Conservation (phyloP, 2,329 filamentous ascomycete species). For the Aspergillus cejpii region DNA sequence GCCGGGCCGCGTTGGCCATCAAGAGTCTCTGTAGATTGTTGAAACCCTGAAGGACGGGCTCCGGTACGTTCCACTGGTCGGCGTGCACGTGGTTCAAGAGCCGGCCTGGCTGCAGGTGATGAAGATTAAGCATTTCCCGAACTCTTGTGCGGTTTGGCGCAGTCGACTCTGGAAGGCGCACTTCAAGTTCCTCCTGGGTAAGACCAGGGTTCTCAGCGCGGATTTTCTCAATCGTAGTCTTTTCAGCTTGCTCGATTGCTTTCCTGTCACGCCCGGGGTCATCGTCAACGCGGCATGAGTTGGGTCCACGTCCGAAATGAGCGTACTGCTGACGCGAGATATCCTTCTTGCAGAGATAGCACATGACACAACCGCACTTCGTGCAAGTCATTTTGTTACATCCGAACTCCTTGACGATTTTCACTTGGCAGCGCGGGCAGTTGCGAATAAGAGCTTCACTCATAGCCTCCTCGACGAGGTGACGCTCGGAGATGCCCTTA, state of each 20-base stretch:
- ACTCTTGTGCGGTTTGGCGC: background rate
- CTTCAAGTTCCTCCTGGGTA: constrained; percentile 15
- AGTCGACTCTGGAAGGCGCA: constrained; percentile 6
- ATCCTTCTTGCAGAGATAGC: constrained; percentile 57
- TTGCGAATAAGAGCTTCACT: constrained; percentile 67
- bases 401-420: constrained; percentile 69
- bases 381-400: constrained; percentile 80
- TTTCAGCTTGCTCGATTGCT: constrained; percentile 27
- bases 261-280: constrained; percentile 13
- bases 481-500: constrained; percentile 55
- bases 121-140: background rate
- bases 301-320: constrained; percentile 59
- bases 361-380: constrained; percentile 51
- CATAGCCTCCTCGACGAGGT: constrained; percentile 76
- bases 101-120: background rate
- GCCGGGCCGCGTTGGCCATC: background rate
- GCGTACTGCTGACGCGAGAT: constrained; percentile 55
- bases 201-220: constrained; percentile 22
- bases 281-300: constrained; percentile 27
- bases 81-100: background rate
- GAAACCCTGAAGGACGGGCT: background rate
- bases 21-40: background rate
- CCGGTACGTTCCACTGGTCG: background rate
- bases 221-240: constrained; percentile 23
- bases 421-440: constrained; percentile 60